Evolutionary conservation across 805 yeast species (phyloP).

Genomic region (Zygosaccharomyces siamensis): DNA sequence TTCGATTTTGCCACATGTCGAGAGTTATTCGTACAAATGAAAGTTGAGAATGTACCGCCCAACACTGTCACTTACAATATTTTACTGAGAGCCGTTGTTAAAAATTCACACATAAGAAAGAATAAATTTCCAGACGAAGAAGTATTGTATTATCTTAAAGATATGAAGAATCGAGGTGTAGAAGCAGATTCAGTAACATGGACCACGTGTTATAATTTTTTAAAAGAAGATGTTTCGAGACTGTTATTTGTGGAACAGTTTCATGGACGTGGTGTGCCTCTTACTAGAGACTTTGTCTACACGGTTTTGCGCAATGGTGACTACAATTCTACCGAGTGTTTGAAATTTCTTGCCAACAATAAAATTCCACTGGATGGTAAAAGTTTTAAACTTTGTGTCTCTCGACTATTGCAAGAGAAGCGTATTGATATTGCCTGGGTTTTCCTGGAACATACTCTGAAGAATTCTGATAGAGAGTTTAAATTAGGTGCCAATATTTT

Average conservation of each 20-base stretch:
- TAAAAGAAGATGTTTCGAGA: constrained; percentile 36
- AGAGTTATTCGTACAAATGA: constrained; percentile 41
- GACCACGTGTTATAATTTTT: constrained; percentile 33
- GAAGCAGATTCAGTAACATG: constrained; percentile 39
- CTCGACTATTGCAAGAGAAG: constrained; percentile 26
- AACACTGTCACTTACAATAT: constrained; percentile 39
- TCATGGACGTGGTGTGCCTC: constrained; percentile 30
- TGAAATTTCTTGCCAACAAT: constrained; percentile 24
- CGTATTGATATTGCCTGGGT: constrained; percentile 32
- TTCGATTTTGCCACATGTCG: constrained; percentile 41
- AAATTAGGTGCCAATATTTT: constrained; percentile 20
- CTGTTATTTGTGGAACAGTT: constrained; percentile 33
- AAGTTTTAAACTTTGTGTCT: constrained; percentile 26
- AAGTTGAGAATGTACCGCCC: constrained; percentile 31
- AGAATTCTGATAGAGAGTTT: constrained; percentile 9
- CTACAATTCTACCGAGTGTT: constrained; percentile 18
- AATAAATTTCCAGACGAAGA: constrained; percentile 27
- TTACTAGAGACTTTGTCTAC: constrained; percentile 28
- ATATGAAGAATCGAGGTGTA: constrained; percentile 30
- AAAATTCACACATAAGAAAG: constrained; percentile 29
- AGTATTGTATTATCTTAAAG: constrained; percentile 28
- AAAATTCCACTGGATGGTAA: constrained; percentile 26
- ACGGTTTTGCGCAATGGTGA: constrained; percentile 24
- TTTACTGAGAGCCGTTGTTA: constrained; percentile 32
- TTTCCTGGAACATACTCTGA: constrained; percentile 19